Evolutionary conservation across 768 basidiomycete species (phyloP), one percentile per base, ranked within the genome.

Genomic region (Mycena vulgaris): DNA sequence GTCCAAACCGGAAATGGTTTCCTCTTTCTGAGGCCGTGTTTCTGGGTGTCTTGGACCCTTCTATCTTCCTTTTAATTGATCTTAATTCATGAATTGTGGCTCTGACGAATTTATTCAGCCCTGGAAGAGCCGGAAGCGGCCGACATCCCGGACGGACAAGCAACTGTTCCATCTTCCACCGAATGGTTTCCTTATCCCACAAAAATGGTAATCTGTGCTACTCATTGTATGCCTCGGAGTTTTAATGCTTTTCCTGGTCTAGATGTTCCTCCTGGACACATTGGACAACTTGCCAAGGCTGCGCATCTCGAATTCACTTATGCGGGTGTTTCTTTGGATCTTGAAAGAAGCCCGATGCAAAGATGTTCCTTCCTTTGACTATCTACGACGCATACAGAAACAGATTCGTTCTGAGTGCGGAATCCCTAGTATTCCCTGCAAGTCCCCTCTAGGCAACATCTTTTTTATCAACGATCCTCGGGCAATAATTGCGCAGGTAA

Each of bases 191-290:
- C 58, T 5, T 59, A 59, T 8, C 42, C 58, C 4, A 28, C 58
- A 23, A 45, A 59, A 31, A 45, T 31, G 21, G 58, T 59, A 35
- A n/a, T n/a, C n/a, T n/a, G n/a, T n/a, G n/a, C n/a, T n/a, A n/a
- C n/a, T n/a, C n/a, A n/a, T n/a, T n/a, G n/a, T n/a, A n/a, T n/a
- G n/a, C n/a, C n/a, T n/a, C n/a, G n/a, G n/a, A n/a, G n/a, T n/a
- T n/a, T n/a, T n/a, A n/a, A n/a, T n/a, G n/a, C n/a, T n/a, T n/a
- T n/a, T n/a, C n/a, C n/a, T n/a, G n/a, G n/a, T n/a, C n/a, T 21
- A 61, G 69, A 70, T 61, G 56, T 70, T 70, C 39, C 59, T 70
- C 2, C 57, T 70, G 3, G 64, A 70, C 56, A 66, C 56, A 14
- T 7, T 70, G 28, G 69, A 66, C 51, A 70, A 70, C 33, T 14